Evolutionary conservation across 371 early-diverging fungal species (phyloP).

Genomic region (Syncephalastrum contaminatum): DNA sequence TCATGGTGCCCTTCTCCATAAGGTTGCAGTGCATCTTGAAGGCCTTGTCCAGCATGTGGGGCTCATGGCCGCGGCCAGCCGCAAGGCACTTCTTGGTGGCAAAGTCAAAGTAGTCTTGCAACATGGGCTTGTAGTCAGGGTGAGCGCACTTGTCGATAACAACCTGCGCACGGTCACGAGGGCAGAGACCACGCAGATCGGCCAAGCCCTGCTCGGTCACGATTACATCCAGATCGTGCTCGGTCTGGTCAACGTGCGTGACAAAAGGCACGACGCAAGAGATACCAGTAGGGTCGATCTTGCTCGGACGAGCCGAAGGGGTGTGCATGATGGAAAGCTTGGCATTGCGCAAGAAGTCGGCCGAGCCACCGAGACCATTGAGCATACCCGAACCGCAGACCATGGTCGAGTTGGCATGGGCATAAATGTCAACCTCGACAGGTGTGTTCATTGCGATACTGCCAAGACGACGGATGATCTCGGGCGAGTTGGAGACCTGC

Average conservation of each 20-base stretch:
- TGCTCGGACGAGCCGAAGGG: constrained; percentile 50
- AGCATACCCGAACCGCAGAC: constrained; percentile 56
- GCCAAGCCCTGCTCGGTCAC: constrained; percentile 59
- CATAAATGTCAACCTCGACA: constrained; percentile 58
- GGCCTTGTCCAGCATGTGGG: constrained; percentile 56
- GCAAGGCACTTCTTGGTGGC: constrained; percentile 52
- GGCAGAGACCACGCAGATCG: constrained; percentile 53
- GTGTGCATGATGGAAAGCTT: constrained; percentile 56
- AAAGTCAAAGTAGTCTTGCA: constrained; percentile 51
- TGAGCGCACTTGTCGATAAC: constrained; percentile 56
- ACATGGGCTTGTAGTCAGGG: constrained; percentile 49
- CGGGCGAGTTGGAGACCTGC: constrained; percentile 56
- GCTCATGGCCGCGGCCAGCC: constrained; percentile 52
- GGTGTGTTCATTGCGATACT: constrained; percentile 60
- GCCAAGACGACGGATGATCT: constrained; percentile 54
- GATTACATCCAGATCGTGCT: constrained; percentile 53
- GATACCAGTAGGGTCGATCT: constrained; percentile 49
- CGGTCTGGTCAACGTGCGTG: constrained; percentile 54
- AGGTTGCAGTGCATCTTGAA: constrained; percentile 58
- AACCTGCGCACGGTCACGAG: constrained; percentile 52
- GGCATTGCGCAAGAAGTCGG: constrained; percentile 51
- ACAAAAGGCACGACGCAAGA: constrained; percentile 53
- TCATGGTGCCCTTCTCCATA: constrained; percentile 56
- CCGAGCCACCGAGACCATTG: constrained; percentile 55
- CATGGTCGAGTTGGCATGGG: constrained; percentile 54